Conservation (phyloP, 2,329 filamentous ascomycete genomes). For the Aspergillus pseudoviridinutans region DNA sequence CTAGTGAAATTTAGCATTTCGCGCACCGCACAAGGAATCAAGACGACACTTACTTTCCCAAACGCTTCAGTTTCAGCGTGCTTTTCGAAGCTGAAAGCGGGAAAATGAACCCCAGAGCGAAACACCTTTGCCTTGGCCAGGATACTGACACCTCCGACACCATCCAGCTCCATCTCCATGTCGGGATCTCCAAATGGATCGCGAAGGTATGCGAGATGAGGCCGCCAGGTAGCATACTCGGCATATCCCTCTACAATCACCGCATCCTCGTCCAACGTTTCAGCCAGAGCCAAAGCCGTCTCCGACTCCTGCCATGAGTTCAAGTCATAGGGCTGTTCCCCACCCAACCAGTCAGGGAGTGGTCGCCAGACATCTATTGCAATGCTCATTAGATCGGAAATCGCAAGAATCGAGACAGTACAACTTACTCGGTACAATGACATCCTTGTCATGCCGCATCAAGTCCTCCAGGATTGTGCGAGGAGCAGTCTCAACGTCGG, state of each 20-base stretch:
- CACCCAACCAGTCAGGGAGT: slow-evolving; percentile 97
- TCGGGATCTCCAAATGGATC: slow-evolving; percentile 97
- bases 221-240: slow-evolving; percentile 97
- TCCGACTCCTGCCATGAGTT: slow-evolving; percentile 99
- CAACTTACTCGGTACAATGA: slow-evolving; percentile 91
- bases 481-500: slow-evolving; percentile 94
- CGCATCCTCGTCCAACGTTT: slow-evolving; percentile 93
- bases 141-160: slow-evolving; percentile 95
- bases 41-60: slow-evolving; percentile 68
- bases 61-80: slow-evolving; percentile 98
- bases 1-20: slow-evolving; percentile 44
- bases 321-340: slow-evolving; percentile 95
- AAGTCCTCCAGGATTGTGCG: slow-evolving; percentile 96
- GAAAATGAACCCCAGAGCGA: slow-evolving; percentile 91
- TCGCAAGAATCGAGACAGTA: not conserved
- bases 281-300: slow-evolving; percentile 85
- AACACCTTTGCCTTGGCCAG: slow-evolving; percentile 95
- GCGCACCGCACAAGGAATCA: not conserved
- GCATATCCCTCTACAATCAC: slow-evolving; percentile 99
- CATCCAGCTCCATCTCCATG: slow-evolving; percentile 99
- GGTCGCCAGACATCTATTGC: slow-evolving; percentile 87
- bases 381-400: slow-evolving; percentile 20
- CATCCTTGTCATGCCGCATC: slow-evolving; percentile 98
- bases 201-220: slow-evolving; percentile 91
- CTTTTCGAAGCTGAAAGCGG: slow-evolving; percentile 97